A percentile compares a stretch with the other conserved stretches of the same genome.
Evolutionary conservation across 306 rosid genomes (phyloP).

Genomic region (Inga laurina): DNA sequence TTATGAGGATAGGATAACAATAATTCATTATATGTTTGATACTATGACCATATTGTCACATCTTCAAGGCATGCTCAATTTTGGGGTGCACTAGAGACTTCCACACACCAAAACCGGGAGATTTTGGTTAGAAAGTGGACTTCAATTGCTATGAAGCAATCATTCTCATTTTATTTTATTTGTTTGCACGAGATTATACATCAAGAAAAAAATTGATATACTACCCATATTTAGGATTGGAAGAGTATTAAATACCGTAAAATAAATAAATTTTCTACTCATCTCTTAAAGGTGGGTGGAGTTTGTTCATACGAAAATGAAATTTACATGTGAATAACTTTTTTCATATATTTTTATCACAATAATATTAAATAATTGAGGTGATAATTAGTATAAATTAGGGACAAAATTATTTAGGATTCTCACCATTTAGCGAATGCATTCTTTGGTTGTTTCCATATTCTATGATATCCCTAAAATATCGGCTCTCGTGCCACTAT

Average conservation of each 20-base stretch:
- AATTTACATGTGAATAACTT: not conserved
- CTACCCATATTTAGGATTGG: too few species aligned
- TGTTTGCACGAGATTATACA: not conserved
- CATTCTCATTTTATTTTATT: not conserved
- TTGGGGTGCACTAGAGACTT: not conserved
- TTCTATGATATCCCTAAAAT: conserved; percentile 3
- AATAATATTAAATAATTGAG: not conserved
- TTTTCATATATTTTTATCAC: not conserved
- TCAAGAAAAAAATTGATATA: not conserved
- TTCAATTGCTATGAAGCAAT: not conserved
- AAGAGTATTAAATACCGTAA: too few species aligned
- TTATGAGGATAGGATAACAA: too few species aligned
- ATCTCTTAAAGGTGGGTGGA: too few species aligned
- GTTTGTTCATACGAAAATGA: not conserved
- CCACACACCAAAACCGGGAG: not conserved
- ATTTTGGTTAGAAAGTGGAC: not conserved
- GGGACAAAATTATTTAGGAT: not conserved
- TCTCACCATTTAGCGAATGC: not conserved
- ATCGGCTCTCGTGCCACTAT: conserved; percentile 10
- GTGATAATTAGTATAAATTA: not conserved
- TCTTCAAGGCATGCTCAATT: not conserved
- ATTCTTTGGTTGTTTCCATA: conserved; percentile 2
- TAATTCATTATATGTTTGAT: not conserved
- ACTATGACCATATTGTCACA: not conserved
- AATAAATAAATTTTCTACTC: too few species aligned